Base-by-base conservation (phyloP, 164 flowering plant species). In the Macadamia tetraphylla region DNA sequence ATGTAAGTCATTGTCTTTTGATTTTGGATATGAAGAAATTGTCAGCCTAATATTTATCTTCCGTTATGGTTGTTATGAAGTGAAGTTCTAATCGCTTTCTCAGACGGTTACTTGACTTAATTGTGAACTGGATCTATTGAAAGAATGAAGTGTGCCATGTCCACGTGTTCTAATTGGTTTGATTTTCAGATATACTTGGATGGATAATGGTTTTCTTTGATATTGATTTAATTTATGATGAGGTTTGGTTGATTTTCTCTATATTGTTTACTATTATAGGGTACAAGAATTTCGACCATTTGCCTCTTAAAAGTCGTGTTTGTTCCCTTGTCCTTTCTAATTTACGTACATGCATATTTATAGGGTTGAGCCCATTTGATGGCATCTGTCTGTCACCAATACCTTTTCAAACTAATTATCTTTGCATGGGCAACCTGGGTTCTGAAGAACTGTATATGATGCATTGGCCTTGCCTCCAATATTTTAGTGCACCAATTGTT, bases 1-100 rank as follows among this genome's bases (percentile, higher is more conserved):
- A 85, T 82, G 99, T 92, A 72, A 86, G 95, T 82, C 29, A 46
- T 44, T 63, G 46, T 67, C 7, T 40, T 12, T 29, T 15, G 58
- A 2, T 29, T 11, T 60, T 51, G 40, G 60, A 44, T 55, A 59
- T 52, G 40, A 62, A 6, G 10, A 17, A 29, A 53, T 61, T 7
- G 17, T 15, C 29, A 60, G 15, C 30, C 3, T 68, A 9, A 1
- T 32, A 35, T 61, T 52, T 23, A 9, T 61, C 18, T 43, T 14
- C 52, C 6, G 1, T 29, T 43, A 63, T 18, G 32, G 42, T 42
- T 23, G 4, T 63, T 44, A 63, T 6, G 7, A 46, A 11, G 6
- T 53, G 57, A 53, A 53, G 3, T 17, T 53, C n/a, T 53, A 14
- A 49, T 10, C 18, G n/a, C 18, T 53, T 53, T 53, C 17, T 53